Conservation (phyloP, 306 rosid species). For the Corylus avellana region DNA sequence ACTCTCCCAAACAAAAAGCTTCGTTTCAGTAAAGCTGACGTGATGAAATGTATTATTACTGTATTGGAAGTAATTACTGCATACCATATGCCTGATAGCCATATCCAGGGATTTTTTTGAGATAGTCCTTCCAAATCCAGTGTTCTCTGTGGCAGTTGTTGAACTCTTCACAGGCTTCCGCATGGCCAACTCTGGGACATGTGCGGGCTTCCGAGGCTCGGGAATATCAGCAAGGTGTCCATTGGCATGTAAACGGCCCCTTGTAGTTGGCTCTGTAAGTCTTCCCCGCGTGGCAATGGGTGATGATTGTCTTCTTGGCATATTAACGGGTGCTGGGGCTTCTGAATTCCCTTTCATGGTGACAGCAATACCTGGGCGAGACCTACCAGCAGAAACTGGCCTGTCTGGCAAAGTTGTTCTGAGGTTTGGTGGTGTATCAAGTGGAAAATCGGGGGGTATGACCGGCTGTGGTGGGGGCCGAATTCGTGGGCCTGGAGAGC, state of each 20-base stretch:
- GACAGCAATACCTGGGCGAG: constrained; percentile 60
- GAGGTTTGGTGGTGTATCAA: constrained; percentile 92
- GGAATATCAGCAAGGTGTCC: constrained; percentile 60
- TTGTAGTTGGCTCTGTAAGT: constrained; percentile 57
- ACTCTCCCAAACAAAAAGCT: not conserved
- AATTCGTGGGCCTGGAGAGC: constrained; percentile 83
- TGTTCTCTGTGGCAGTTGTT: constrained; percentile 60
- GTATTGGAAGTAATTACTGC: constrained; percentile 19
- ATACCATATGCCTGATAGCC: constrained; percentile 96
- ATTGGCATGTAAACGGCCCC: constrained; percentile 59
- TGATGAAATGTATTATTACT: not conserved
- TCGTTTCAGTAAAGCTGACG: not conserved
- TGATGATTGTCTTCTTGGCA: constrained; percentile 73
- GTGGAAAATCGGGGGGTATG: constrained; percentile 87
- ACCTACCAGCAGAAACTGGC: constrained; percentile 96
- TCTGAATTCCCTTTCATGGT: constrained; percentile 64
- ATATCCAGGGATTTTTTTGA: constrained; percentile 95
- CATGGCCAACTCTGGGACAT: constrained; percentile 57
- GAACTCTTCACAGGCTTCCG: constrained; percentile 73
- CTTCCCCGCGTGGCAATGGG: constrained; percentile 84
- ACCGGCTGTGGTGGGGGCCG: constrained; percentile 82
- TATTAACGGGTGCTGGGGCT: constrained; percentile 41
- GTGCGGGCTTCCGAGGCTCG: constrained; percentile 59
- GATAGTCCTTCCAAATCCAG: constrained; percentile 90
- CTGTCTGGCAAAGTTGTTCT: constrained; percentile 88